Evolutionary conservation across 768 basidiomycete species (phyloP).

Genomic region (Astraeus odoratus): DNA sequence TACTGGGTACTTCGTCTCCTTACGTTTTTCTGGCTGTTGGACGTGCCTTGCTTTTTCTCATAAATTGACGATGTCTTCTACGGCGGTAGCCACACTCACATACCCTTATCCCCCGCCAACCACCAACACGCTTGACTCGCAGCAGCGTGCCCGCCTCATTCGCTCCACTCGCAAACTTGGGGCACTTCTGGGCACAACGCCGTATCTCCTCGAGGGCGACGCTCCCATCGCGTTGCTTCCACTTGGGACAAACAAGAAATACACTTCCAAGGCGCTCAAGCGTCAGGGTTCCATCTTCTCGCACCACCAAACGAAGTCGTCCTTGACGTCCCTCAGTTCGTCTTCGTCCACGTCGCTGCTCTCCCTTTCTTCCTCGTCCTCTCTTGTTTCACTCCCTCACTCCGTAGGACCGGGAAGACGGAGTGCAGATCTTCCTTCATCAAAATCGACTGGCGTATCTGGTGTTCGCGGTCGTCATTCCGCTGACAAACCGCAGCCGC

Average conservation of each 20-base stretch:
- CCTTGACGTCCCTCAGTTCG: constrained; percentile 16
- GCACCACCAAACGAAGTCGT: constrained; percentile 16
- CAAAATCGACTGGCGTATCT: constrained; percentile 16
- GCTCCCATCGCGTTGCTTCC: constrained; percentile 16
- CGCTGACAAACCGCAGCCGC: constrained; percentile 13
- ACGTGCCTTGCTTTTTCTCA: neutral
- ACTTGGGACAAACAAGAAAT: constrained; percentile 9
- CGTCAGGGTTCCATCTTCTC: constrained; percentile 29
- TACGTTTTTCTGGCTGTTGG: constrained; percentile 1
- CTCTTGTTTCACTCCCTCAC: constrained; percentile 11
- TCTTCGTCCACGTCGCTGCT: constrained; percentile 8
- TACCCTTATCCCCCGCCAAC: constrained; percentile 27
- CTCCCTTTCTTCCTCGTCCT: constrained; percentile 11
- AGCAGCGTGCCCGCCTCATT: constrained; percentile 29
- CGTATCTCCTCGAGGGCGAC: constrained; percentile 26
- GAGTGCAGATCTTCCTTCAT: constrained; percentile 7
- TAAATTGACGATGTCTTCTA: constrained; percentile 15
- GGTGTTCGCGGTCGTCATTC: constrained; percentile 6
- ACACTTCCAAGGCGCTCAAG: constrained; percentile 15
- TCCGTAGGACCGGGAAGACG: neutral
- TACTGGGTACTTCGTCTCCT: constrained; percentile 11
- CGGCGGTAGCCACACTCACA: constrained; percentile 9
- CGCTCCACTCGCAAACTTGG: constrained; percentile 33
- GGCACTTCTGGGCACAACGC: constrained; percentile 31
- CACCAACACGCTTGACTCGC: constrained; percentile 24